Percentiles rank a stretch among this genome's conserved stretches.
phyloP scores from a whole-genome alignment of 164 flowering plant genomes.

The Protea cynaroides region DNA sequence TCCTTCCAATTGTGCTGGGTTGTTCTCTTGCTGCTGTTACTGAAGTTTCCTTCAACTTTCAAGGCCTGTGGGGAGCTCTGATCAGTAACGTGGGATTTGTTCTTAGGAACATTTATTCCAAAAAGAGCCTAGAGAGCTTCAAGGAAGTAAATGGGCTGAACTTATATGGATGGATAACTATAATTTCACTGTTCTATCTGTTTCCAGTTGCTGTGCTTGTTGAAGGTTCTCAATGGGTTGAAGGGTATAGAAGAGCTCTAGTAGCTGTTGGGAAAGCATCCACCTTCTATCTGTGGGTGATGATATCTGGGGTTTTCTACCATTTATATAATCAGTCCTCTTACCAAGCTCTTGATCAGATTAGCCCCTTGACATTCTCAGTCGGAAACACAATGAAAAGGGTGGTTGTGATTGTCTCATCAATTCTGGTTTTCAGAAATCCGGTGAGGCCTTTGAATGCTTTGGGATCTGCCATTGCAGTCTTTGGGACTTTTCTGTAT shows the following conservation, averaged over 20 bases:
- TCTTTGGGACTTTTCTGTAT: slow-evolving; percentile 87
- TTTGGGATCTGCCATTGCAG: slow-evolving; percentile 81
- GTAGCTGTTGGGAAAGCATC: slow-evolving; percentile 42
- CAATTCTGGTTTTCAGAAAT: slow-evolving; percentile 75
- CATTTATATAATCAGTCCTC: slow-evolving; percentile 90
- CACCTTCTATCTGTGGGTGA: slow-evolving; percentile 73
- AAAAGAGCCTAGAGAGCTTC: slow-evolving; percentile 62
- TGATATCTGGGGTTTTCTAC: slow-evolving; percentile 74
- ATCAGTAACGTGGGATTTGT: slow-evolving; percentile 89
- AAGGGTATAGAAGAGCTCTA: slow-evolving; percentile 65
- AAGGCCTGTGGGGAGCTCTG: slow-evolving; percentile 83
- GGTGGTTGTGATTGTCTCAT: slow-evolving; percentile 76
- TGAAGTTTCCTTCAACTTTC: slow-evolving; percentile 73
- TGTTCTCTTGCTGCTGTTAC: slow-evolving; percentile 83
- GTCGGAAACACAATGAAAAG: slow-evolving; percentile 97
- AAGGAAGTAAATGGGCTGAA: slow-evolving; percentile 82
- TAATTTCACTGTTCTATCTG: slow-evolving; percentile 60
- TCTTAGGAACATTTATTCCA: slow-evolving; percentile 78
- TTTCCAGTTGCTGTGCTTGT: slow-evolving; percentile 76
- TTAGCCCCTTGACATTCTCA: slow-evolving; percentile 84
- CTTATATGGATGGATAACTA: slow-evolving; percentile 77
- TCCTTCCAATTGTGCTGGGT: slow-evolving; percentile 79
- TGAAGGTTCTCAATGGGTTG: slow-evolving; percentile 84
- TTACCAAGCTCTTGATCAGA: slow-evolving; percentile 81
- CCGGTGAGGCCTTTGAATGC: slow-evolving; percentile 86